Conservation (phyloP, 2,329 filamentous ascomycete species). For the Ascochyta fabae region DNA sequence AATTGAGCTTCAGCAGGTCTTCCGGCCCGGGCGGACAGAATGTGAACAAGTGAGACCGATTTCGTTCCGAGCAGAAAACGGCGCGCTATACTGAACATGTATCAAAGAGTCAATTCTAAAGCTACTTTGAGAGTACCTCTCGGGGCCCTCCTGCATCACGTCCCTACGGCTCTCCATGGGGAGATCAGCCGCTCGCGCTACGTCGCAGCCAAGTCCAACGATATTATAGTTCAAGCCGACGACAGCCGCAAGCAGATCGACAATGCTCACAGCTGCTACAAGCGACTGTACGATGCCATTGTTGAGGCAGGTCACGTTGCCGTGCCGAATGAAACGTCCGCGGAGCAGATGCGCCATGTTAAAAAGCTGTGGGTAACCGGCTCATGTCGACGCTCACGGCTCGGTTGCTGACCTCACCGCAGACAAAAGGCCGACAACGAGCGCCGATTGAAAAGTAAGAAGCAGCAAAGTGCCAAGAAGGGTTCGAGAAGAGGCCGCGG, state of each 20-base stretch:
- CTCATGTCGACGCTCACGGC: slow-evolving; percentile 9
- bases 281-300: slow-evolving; percentile 63
- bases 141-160: slow-evolving; percentile 57
- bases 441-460: slow-evolving; percentile 63
- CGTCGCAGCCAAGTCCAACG: slow-evolving; percentile 59
- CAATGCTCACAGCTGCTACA: slow-evolving; percentile 66
- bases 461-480: slow-evolving; percentile 68
- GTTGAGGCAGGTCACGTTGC: slow-evolving; percentile 56
- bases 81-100: slow-evolving; percentile 47
- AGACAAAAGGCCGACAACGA: slow-evolving; percentile 66
- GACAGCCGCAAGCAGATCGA: slow-evolving; percentile 66
- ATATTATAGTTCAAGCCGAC: slow-evolving; percentile 67
- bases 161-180: slow-evolving; percentile 62
- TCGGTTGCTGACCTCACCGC: slow-evolving; percentile 28
- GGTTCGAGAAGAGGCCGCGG: slow-evolving; percentile 55
- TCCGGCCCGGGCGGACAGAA: slow-evolving; percentile 72
- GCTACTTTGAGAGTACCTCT: slow-evolving; percentile 66
- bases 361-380: slow-evolving; percentile 56
- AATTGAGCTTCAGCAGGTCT: slow-evolving; percentile 67
- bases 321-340: slow-evolving; percentile 67
- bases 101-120: slow-evolving; percentile 68
- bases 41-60: slow-evolving; percentile 66
- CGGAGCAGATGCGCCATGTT: slow-evolving; percentile 62
- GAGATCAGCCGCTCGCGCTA: slow-evolving; percentile 62
- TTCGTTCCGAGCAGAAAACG: slow-evolving; percentile 19